These are phyloP conservation scores for Xylariaceae sp. DNA, from an alignment of 2,329 filamentous ascomycete species.

Conservation along the genomic window DNA sequence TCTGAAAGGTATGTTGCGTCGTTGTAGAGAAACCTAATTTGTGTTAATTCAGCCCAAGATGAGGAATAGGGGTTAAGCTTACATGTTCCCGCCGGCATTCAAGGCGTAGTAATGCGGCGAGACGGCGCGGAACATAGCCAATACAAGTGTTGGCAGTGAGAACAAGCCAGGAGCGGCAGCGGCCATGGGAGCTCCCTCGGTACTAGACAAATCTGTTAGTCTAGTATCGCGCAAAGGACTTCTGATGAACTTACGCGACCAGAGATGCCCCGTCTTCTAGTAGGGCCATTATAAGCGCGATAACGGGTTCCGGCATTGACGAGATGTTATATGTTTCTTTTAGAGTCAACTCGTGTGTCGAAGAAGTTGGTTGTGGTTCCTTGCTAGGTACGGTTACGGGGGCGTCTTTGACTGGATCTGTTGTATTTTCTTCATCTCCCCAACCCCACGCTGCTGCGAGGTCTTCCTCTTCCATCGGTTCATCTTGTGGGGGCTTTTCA, in stretches of 20 bases:
- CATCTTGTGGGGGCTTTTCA: constrained; percentile 27
- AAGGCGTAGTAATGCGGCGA: constrained; percentile 68
- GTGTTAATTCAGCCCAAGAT: constrained; percentile 6
- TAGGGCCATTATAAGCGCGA: constrained; percentile 57
- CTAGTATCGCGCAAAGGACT: background rate
- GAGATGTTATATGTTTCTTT: constrained; percentile 86
- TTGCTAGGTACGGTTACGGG: constrained; percentile 21
- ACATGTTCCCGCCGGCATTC: constrained; percentile 60
- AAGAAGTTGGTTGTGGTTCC: constrained; percentile 4
- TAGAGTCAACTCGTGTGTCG: constrained; percentile 64
- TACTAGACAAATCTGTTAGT: constrained; percentile 25
- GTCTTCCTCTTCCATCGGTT: constrained; percentile 31
- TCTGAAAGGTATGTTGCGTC: constrained; percentile 60
- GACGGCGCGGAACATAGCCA: constrained; percentile 75
- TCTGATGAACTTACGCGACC: constrained; percentile 36
- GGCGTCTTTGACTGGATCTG: constrained; percentile 28
- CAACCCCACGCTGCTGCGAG: constrained; percentile 74
- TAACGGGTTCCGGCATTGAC: constrained; percentile 73
- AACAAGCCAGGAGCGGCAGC: constrained; percentile 66
- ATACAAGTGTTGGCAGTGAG: constrained; percentile 61
- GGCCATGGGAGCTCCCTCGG: constrained; percentile 53
- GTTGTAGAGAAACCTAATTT: constrained; percentile 58
- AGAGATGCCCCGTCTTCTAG: constrained; percentile 58
- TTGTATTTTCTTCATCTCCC: constrained; percentile 59
- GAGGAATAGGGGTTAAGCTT: constrained; percentile 25